Base-by-base conservation (phyloP, 345 rosid genomes). In the Lagerstroemia speciosa region DNA sequence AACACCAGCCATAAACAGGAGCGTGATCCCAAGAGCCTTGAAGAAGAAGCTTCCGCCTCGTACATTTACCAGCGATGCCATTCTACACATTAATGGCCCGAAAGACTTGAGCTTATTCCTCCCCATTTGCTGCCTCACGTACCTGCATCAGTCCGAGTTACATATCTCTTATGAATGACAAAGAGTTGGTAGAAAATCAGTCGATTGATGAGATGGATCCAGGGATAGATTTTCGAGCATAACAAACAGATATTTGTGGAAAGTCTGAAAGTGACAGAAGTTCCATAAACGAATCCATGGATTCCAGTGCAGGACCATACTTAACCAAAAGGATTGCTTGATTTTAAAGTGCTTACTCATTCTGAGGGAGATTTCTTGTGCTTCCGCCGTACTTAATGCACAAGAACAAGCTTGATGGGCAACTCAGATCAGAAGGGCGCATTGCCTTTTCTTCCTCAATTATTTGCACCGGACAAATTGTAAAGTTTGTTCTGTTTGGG, bases 311-410 rank as follows among this genome's bases (percentile, higher is more conserved):
- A 36, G 38, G 38, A 36, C 8, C 38, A 36, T 41, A 41, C 46
- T 15, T 10, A 41, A 41, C 46, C 46, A 15, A 2, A 8, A 41
- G 11, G 24, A 48, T 3, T 19, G 55, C 55, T 48, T 4, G 55
- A 20, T 48, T 48, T 48, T 3, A 7, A 20, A 20, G 61, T 6
- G 43, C 48, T 78, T 71, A 85, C 90, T 85, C 85, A 61, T 83
- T 85, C 70, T 85, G 87, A 26, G 90, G 90, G 66, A 81, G 83
- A 69, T 85, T 85, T 77, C 90, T 78, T 6, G 90, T 81, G 62
- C 83, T 83, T 62, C 90, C 90, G 53, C 90, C 90, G 41, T 85
- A 85, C 75, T 85, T 85, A 12, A 85, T 83, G 78, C 90, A 83
- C 66, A 85, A 76, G 76, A 86, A 86, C 29, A 86, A 67, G 74